Conservation (phyloP, 768 basidiomycete genomes). For the Coprinellus aureogranulatus region DNA sequence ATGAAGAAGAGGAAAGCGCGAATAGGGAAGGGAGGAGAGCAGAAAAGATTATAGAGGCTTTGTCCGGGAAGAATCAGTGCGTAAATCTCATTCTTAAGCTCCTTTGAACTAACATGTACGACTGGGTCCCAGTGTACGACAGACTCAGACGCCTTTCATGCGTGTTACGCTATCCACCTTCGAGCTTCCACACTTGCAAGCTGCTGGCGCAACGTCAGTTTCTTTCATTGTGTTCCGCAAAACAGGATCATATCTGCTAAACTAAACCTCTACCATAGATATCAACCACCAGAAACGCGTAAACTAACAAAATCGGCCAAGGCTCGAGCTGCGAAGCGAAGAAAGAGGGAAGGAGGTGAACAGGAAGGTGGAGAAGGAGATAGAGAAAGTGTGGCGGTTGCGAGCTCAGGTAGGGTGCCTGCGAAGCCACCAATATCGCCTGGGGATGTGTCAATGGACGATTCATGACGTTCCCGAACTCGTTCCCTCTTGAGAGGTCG, state of each 20-base stretch:
- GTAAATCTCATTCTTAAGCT: no score
- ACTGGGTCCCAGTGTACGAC: conserved; percentile 50
- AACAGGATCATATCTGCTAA: background rate
- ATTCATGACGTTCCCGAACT: no score
- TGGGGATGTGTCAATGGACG: no score
- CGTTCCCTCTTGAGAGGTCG: no score
- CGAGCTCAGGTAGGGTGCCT: background rate
- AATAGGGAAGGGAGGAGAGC: conserved; percentile 20
- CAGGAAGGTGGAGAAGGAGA: background rate
- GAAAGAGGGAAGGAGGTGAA: conserved; percentile 17
- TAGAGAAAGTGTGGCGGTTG: background rate
- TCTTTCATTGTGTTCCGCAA: background rate
- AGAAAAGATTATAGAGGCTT: conserved; percentile 36
- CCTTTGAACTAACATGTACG: no score
- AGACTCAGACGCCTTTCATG: conserved; percentile 65
- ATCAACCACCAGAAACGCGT: conserved; percentile 53
- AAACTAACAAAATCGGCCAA: conserved; percentile 59
- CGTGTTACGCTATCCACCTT: conserved; percentile 58
- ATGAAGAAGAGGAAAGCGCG: conserved; percentile 26
- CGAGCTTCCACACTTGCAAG: conserved; percentile 38
- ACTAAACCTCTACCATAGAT: conserved; percentile 33
- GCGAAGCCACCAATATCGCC: background rate
- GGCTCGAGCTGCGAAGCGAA: conserved; percentile 48
- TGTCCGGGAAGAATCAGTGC: conserved; percentile 62
- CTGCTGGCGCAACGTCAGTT: conserved; percentile 52